A percentile compares a stretch with the other conserved stretches of the same genome.
These are phyloP conservation scores for Prunus persica DNA, from an alignment of 306 rosid species.

Conservation along the genomic window Prunus_persica_NCBIv2 NC_034016.1:18810001-18810500, in stretches of 20 bases:
- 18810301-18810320: neutral
- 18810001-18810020: neutral
- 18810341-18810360: neutral
- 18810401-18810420: slow-evolving; percentile 15
- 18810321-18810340: slow-evolving; percentile 6
- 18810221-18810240: no score
- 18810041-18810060: neutral
- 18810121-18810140: no score
- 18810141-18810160: no score
- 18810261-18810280: neutral
- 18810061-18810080: neutral
- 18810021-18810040: neutral
- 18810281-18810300: neutral
- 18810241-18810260: neutral
- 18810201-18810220: no score
- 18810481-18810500: neutral
- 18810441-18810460: slow-evolving; percentile 17
- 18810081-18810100: neutral
- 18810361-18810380: slow-evolving; percentile 4
- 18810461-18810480: neutral
- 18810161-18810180: no score
- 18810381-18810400: slow-evolving; percentile 18
- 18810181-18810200: no score
- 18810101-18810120: neutral
- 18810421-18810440: slow-evolving; percentile 1